Conservation (phyloP, 1,284 basidiomycete species). For the Cystobasidium pallidum region DNA sequence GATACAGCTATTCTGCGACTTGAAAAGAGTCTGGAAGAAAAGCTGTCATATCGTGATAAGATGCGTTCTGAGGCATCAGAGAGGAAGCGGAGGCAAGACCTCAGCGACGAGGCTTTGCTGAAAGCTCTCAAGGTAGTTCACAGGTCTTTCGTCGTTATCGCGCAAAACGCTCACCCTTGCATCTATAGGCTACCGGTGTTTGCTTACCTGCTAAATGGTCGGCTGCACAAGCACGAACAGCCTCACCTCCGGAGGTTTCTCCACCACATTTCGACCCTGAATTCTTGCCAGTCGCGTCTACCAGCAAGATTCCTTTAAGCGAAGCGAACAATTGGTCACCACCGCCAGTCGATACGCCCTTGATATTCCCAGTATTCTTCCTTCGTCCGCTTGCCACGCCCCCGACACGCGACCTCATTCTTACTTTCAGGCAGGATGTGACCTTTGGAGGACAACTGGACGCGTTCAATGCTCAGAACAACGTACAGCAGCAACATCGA, state of each 20-base stretch:
- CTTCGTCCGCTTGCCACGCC: slow-evolving; percentile 80
- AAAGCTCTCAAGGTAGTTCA: slow-evolving; percentile 21
- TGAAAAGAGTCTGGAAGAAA: slow-evolving; percentile 47
- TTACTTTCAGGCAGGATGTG: slow-evolving; percentile 81
- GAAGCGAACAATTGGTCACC: slow-evolving; percentile 62
- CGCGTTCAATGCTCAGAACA: slow-evolving; percentile 67
- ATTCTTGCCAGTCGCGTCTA: slow-evolving; percentile 32
- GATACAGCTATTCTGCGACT: slow-evolving; percentile 50
- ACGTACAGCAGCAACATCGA: slow-evolving; percentile 60
- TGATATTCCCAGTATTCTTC: slow-evolving; percentile 86
- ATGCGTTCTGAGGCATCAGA: slow-evolving; percentile 63
- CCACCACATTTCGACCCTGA: slow-evolving; percentile 61
- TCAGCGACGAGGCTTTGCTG: slow-evolving; percentile 60
- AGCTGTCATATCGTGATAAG: slow-evolving; percentile 45
- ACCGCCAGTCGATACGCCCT: slow-evolving; percentile 63
- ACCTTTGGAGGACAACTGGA: slow-evolving; percentile 77
- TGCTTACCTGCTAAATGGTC: slow-evolving; percentile 58
- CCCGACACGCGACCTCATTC: slow-evolving; percentile 80
- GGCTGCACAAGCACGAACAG: slow-evolving; percentile 21
- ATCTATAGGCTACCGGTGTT: slow-evolving; percentile 67
- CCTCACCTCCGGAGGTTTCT: slow-evolving; percentile 57
- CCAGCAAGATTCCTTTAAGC: slow-evolving; percentile 62
- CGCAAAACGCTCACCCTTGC: background rate
- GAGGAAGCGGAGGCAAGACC: slow-evolving; percentile 62
- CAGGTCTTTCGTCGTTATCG: background rate